Base-by-base conservation (phyloP, 306 rosid species). In the Phaseolus lunatus region DNA sequence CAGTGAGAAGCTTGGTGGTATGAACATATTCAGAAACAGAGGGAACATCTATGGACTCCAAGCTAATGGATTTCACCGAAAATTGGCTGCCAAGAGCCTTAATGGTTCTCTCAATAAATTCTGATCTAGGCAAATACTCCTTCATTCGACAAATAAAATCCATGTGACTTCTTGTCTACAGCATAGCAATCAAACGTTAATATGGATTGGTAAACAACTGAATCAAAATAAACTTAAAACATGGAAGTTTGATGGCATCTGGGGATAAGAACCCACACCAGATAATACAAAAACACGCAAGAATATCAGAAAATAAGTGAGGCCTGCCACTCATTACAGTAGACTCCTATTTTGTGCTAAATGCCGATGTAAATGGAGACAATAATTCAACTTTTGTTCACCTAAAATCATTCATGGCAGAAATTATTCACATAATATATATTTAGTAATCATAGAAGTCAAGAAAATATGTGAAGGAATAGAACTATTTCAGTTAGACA, bases 81-180 rank as follows among this genome's bases (percentile, higher is more conserved):
- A 94, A 94, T 6, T 85, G 84, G 44, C 86, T 31, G 56, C 57
- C 75, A 14, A 91, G 48, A 9, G 89, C 91, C 75, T 85, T 83
- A 20, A 83, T 62, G 26, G 93, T 90, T 85, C 86, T 88, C 70
- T 84, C 78, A 0, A 92, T 86, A 80, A 92, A 92, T 54, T 77
- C 72, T 23, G 88, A 85, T 84, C 97, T 87, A 56, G 97, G 85
- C 81, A 92, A 73, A 73, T 83, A 78, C 53, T 94, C 92, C 83
- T 89, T 94, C 96, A 90, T 83, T 83, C 89, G 44, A 85, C 93
- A 92, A 73, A 94, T 61, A 76, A 92, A 94, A 72, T 94, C 97
- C 61, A 31, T 78, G 76, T 92, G 97, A 65, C 35, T 78, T 64
- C 98, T 86, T 14, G 89, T 91, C 97, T 94, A 84, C 39, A 33